Conservation (phyloP, 2,329 filamentous ascomycete genomes). For the Chaetothyriales sp. region DNA sequence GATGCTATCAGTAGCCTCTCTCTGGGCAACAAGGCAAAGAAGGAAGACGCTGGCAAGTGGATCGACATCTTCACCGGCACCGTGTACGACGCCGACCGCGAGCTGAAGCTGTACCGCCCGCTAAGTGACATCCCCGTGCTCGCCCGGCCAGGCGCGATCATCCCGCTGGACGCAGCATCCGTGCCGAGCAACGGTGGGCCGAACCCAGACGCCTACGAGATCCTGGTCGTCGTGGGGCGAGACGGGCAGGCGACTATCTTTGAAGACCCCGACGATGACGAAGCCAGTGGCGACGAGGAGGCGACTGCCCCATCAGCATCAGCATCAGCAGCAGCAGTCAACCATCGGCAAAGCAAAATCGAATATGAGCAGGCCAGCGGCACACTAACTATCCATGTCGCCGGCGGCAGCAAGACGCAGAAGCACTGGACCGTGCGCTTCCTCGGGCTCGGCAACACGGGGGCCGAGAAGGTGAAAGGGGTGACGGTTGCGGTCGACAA, state of each 20-base stretch:
- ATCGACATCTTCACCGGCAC: slow-evolving; percentile 45
- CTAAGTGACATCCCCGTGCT: slow-evolving; percentile 40
- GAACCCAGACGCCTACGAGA: slow-evolving; percentile 34
- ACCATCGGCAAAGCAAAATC: slow-evolving; percentile 18
- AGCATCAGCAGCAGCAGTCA: not conserved
- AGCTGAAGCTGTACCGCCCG: slow-evolving; percentile 36
- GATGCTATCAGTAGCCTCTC: not conserved
- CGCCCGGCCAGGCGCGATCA: slow-evolving; percentile 41
- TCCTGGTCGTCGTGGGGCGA: slow-evolving; percentile 34
- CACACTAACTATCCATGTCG: slow-evolving; percentile 10
- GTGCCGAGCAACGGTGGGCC: slow-evolving; percentile 33
- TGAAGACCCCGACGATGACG: slow-evolving; percentile 29
- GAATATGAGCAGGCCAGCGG: slow-evolving; percentile 13
- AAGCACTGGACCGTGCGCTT: slow-evolving; percentile 14
- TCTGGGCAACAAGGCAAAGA: not conserved
- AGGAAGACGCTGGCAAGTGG: slow-evolving; percentile 26
- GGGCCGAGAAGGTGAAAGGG: slow-evolving; percentile 6
- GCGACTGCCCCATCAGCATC: slow-evolving; percentile 2
- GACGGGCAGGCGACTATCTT: slow-evolving; percentile 29
- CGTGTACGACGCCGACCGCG: slow-evolving; percentile 42
- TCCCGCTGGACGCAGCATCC: slow-evolving; percentile 37
- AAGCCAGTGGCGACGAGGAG: slow-evolving; percentile 6
- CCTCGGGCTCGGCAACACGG: slow-evolving; percentile 4
- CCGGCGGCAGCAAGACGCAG: not conserved
- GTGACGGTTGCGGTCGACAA: slow-evolving; percentile 13